Evolutionary conservation across 495 filamentous ascomycete species (phyloP).

Genomic region (Schizothecium vesticola): DNA sequence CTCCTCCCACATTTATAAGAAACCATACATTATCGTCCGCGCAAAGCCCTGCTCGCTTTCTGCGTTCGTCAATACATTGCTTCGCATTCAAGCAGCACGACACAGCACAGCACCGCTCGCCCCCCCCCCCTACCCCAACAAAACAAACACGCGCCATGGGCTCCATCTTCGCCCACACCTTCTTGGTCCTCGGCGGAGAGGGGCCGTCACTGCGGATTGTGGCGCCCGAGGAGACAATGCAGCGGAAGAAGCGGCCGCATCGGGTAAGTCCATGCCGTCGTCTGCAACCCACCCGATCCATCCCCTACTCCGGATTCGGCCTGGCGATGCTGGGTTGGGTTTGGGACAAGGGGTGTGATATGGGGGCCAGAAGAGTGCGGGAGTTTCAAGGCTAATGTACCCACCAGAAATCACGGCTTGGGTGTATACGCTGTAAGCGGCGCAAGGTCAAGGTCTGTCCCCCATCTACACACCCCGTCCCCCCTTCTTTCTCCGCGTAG

Average conservation of each 20-base stretch:
- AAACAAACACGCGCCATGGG: background rate
- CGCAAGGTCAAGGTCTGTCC: slow-evolving; percentile 24
- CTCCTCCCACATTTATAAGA: background rate
- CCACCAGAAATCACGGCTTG: slow-evolving; percentile 19
- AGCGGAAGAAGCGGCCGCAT: slow-evolving; percentile 21
- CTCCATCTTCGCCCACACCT: slow-evolving; percentile 20
- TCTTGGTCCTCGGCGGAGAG: slow-evolving; percentile 13
- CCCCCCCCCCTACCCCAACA: background rate
- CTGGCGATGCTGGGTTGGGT: background rate
- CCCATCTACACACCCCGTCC: background rate
- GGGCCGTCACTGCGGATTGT: slow-evolving; percentile 12
- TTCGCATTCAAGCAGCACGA: background rate
- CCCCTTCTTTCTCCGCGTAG: background rate
- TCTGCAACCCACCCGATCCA: background rate
- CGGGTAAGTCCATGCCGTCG: slow-evolving; percentile 15
- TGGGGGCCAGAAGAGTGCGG: background rate
- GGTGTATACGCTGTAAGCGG: slow-evolving; percentile 22
- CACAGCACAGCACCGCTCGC: background rate
- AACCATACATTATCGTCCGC: background rate
- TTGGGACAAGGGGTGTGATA: background rate
- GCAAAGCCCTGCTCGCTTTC: background rate
- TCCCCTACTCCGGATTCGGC: background rate
- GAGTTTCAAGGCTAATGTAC: background rate
- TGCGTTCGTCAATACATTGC: too few relatives aligned
- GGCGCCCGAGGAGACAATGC: slow-evolving; percentile 14